Evolutionary conservation across 495 filamentous ascomycete genomes (phyloP).

Genomic region (Cudoniella acicularis): DNA sequence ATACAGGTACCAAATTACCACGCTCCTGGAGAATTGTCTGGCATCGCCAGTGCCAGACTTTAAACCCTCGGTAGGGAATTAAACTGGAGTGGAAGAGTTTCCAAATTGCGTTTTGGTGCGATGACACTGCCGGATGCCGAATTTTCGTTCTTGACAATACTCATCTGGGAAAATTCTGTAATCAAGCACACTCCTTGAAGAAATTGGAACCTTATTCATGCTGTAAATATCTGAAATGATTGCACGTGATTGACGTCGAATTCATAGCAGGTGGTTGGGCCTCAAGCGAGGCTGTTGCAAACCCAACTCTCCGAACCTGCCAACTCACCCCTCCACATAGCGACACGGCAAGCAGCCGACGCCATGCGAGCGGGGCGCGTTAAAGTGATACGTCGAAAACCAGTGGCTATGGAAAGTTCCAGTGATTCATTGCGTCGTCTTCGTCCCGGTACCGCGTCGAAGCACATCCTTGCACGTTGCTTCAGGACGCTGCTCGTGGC

Average conservation of each 20-base stretch:
- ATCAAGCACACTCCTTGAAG: neutral
- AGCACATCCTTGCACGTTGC: neutral
- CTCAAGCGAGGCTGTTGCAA: neutral
- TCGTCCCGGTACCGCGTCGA: neutral
- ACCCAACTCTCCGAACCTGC: neutral
- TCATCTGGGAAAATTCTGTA: neutral
- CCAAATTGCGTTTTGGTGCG: neutral
- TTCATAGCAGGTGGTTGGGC: neutral
- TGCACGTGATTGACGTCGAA: neutral
- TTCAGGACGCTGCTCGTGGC: neutral
- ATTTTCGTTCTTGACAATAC: neutral
- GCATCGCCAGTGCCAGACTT: neutral
- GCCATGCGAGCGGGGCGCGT: neutral
- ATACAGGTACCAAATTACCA: constrained; percentile 44
- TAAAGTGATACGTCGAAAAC: neutral
- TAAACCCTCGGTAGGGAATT: neutral
- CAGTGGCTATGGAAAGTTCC: too few species aligned
- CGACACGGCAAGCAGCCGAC: neutral
- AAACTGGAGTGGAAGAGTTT: neutral
- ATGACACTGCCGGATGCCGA: neutral
- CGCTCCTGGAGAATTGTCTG: constrained; percentile 48
- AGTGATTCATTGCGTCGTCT: too few species aligned
- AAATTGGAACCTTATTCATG: too few species aligned
- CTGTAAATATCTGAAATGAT: neutral
- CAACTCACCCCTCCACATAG: neutral